Percentiles rank a stretch among this genome's conserved stretches.
Conservation (phyloP, 768 basidiomycete species). For the Mrakia gelida region DNA sequence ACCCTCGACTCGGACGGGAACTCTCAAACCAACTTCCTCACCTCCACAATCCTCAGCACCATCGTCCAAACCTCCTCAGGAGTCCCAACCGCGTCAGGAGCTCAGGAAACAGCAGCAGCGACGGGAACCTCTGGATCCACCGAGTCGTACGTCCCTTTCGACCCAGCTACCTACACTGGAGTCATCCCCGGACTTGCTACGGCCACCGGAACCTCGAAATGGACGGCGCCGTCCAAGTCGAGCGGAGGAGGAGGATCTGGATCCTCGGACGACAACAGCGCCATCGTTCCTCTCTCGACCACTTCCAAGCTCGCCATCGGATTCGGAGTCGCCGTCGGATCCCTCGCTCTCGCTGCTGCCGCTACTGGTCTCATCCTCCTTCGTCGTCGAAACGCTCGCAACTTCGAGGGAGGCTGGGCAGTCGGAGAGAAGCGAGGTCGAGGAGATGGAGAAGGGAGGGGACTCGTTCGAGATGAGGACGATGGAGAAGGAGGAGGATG, state of each 20-base stretch:
- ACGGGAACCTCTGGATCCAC: neutral
- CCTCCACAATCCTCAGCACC: neutral
- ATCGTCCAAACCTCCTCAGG: neutral
- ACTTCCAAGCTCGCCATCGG: conserved; percentile 12
- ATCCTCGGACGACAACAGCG: neutral
- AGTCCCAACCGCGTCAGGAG: neutral
- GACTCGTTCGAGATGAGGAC: conserved; percentile 4
- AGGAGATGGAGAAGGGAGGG: conserved; percentile 12
- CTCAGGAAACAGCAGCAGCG: neutral
- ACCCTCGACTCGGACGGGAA: neutral
- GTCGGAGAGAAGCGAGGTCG: conserved; percentile 12
- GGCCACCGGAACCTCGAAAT: neutral
- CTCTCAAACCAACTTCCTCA: neutral
- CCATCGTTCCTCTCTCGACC: neutral
- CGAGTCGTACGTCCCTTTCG: neutral
- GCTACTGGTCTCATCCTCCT: neutral
- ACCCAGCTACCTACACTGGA: conserved; percentile 27
- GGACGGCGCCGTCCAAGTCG: neutral
- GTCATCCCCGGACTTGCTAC: conserved; percentile 16
- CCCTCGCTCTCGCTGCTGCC: conserved; percentile 11
- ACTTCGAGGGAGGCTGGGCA: neutral
- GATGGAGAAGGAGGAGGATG: conserved; percentile 15
- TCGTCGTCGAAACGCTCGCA: neutral
- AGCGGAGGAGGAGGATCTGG: neutral
- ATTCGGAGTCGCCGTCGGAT: conserved; percentile 12